Evolutionary conservation across 345 rosid genomes (phyloP), one percentile per base, ranked within the genome.

Genomic region (Arabidopsis suecica): DNA sequence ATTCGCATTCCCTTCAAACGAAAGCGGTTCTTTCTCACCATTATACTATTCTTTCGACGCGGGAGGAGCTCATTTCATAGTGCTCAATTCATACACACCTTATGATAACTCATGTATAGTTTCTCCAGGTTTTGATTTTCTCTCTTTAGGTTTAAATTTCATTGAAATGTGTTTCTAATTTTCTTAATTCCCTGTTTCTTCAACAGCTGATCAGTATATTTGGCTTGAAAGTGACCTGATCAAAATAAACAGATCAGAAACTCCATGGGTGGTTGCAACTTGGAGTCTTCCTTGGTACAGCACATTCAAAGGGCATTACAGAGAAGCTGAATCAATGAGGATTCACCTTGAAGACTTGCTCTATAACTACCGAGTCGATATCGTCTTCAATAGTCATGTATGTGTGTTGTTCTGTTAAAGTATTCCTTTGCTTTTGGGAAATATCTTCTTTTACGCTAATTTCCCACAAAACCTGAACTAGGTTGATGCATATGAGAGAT

Each of bases 401-500:
- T 77, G 84, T 58, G 84, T 58, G 25, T 32, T 36, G n/a, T 42
- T 23, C 50, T 63, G 56, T 56, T 20, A 25, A 1, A 38, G 9
- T 30, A 25, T 61, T 72, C 14, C 9, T 63, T 44, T 63, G 33
- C 65, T 34, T 62, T 10, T 58, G 9, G 9, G 5, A n/a, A 3
- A 54, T 16, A 59, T 33, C 22, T 61, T 63, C 16, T 38, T 16
- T 16, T 4, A 40, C 47, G 57, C 61, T 56, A 49, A 37, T 13
- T 64, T 0, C 32, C 18, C 33, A 0, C 33, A 50, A 67, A 75
- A 53, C 28, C 16, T 68, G 70, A 69, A 65, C n/a, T 83, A 93
- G 98, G 93, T 93, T 66, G 86, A 93, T 82, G 97, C 93, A 12
- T 94, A 94, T 45, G 98, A 94, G 84, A 91, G 98, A 62, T 88